These are phyloP conservation scores for Russula emetica DNA, from an alignment of 768 basidiomycete species.

Conservation along the genomic window DNA sequence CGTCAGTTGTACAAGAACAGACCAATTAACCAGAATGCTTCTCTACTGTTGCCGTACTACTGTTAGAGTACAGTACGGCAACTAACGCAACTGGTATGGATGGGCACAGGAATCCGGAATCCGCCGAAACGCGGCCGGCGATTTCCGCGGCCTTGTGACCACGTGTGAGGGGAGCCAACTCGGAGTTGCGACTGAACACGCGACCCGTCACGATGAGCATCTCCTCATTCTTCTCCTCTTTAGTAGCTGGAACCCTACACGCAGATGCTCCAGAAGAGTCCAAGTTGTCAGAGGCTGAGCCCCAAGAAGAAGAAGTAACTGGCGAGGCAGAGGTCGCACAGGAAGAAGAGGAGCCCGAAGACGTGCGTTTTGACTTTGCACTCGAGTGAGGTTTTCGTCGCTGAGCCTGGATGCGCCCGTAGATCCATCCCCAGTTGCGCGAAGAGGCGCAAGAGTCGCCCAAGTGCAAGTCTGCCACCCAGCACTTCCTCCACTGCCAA, in stretches of 20 bases:
- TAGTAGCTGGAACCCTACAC: conserved; percentile 38
- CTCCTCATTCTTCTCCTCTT: conserved; percentile 45
- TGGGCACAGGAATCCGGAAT: background rate
- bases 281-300: conserved; percentile 35
- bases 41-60: too few relatives aligned
- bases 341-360: conserved; percentile 67
- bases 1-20: too few relatives aligned
- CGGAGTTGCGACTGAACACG: background rate
- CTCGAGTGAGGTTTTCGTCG: background rate
- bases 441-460: conserved; percentile 68
- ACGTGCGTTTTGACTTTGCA: conserved; percentile 51
- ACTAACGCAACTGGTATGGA: too few relatives aligned
- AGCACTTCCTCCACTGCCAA: conserved; percentile 88
- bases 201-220: conserved; percentile 37
- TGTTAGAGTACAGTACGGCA: too few relatives aligned
- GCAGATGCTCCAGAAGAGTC: conserved; percentile 41
- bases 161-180: background rate
- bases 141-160: background rate
- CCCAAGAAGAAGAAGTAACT: conserved; percentile 39
- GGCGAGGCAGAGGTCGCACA: conserved; percentile 40
- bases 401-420: background rate
- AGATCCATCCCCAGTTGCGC: conserved; percentile 67
- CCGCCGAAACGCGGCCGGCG: background rate
- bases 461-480: conserved; percentile 62
- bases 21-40: too few relatives aligned